These are phyloP conservation scores for Lantana camara DNA, from an alignment of 257 asterid species.

Conservation along the genomic window DNA sequence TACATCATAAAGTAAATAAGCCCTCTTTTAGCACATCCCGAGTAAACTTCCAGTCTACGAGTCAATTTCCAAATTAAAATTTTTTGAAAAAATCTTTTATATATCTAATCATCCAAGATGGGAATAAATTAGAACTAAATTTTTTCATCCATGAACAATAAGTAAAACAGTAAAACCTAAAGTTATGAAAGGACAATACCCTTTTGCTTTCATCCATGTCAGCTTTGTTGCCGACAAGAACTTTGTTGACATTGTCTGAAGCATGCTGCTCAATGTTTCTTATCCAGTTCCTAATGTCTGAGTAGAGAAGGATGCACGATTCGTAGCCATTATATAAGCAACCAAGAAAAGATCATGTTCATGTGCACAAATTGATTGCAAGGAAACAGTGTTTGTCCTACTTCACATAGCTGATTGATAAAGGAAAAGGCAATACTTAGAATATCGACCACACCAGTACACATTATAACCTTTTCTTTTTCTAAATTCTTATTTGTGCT, in stretches of 20 bases:
- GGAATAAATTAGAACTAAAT: too few relatives aligned
- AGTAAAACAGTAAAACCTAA: not conserved
- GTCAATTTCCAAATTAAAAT: too few relatives aligned
- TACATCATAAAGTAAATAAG: too few relatives aligned
- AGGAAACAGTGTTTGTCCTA: not conserved
- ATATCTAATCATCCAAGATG: too few relatives aligned
- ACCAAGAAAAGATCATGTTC: constrained; percentile 14
- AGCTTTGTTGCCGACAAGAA: constrained; percentile 68
- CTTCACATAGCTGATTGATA: constrained; percentile 13
- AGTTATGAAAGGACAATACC: constrained; percentile 31
- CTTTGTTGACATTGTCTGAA: constrained; percentile 65
- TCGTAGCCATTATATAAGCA: constrained; percentile 16
- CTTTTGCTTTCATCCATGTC: constrained; percentile 76
- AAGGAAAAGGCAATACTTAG: not conserved
- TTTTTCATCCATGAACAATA: constrained; percentile 7
- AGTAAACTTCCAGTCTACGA: too few relatives aligned
- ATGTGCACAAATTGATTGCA: constrained; percentile 1
- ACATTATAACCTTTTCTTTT: not conserved
- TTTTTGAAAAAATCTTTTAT: too few relatives aligned
- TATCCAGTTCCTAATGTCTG: constrained; percentile 69
- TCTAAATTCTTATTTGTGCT: constrained; percentile 1
- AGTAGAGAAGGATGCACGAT: constrained; percentile 13
- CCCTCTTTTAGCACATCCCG: too few relatives aligned
- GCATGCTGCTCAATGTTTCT: constrained; percentile 70
- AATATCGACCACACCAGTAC: not conserved